A percentile compares a stretch with the other conserved stretches of the same genome.
Conservation (phyloP, 176 grass and related monocot genomes). For the Urochloa ruziziensis region DNA sequence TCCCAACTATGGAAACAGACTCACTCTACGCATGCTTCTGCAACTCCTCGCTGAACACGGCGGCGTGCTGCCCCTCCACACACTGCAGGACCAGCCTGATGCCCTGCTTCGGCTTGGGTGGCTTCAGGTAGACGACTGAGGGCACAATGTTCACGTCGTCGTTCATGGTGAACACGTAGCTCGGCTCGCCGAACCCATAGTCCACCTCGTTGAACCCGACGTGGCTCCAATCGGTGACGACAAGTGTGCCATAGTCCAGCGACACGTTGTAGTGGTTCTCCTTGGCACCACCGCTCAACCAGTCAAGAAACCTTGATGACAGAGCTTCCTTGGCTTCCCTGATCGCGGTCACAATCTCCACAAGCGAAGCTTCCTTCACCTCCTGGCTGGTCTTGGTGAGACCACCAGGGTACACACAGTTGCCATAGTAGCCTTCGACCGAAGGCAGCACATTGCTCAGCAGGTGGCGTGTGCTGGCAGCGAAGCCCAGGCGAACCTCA, state of each 20-base stretch:
- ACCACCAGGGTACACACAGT: constrained; percentile 57
- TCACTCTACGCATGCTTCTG: constrained; percentile 52
- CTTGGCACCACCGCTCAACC: constrained; percentile 44
- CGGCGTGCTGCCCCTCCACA: constrained; percentile 51
- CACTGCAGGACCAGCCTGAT: constrained; percentile 69
- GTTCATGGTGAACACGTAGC: constrained; percentile 59
- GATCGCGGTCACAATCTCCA: constrained; percentile 40
- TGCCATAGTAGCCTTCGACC: constrained; percentile 65
- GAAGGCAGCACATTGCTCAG: constrained; percentile 50
- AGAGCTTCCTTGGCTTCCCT: constrained; percentile 54
- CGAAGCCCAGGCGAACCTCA: constrained; percentile 44
- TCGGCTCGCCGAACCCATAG: constrained; percentile 61
- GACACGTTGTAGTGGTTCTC: constrained; percentile 54
- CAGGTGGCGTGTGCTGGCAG: constrained; percentile 64
- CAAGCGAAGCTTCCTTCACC: constrained; percentile 39
- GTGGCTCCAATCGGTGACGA: constrained; percentile 73
- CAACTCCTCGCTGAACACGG: constrained; percentile 51
- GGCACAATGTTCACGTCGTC: constrained; percentile 56
- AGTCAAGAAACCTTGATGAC: constrained; percentile 41
- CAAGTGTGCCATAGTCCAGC: constrained; percentile 61
- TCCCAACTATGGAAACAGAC: not conserved
- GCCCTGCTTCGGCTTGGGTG: constrained; percentile 60
- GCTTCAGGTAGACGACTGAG: constrained; percentile 60
- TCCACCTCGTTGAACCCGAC: constrained; percentile 72
- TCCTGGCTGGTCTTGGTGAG: constrained; percentile 39